Conservation (phyloP, 1,284 basidiomycete species). For the Rhodotorula sp. region DNA sequence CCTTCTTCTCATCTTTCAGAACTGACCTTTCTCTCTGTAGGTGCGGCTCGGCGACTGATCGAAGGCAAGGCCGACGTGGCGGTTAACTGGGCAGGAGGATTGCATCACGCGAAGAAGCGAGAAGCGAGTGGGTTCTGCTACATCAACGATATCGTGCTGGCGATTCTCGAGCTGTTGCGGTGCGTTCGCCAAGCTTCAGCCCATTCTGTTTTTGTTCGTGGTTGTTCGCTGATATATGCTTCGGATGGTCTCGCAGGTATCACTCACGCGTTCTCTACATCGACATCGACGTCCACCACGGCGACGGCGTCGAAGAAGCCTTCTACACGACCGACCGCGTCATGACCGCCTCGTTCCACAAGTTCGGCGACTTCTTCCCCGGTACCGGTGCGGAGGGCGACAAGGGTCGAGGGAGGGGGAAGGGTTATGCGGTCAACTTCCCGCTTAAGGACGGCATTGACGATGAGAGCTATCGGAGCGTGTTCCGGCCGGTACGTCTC, state of each 20-base stretch:
- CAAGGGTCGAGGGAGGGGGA: slow-evolving; percentile 78
- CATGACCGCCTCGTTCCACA: slow-evolving; percentile 92
- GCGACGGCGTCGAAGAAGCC: slow-evolving; percentile 97
- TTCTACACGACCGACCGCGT: slow-evolving; percentile 97
- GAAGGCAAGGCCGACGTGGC: slow-evolving; percentile 83
- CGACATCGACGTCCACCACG: slow-evolving; percentile 97
- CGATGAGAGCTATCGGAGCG: slow-evolving; percentile 67
- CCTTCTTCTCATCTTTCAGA: neutral
- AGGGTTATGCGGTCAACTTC: slow-evolving; percentile 88
- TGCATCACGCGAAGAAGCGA: slow-evolving; percentile 97
- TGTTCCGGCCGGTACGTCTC: slow-evolving; percentile 79
- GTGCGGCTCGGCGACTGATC: slow-evolving; percentile 76
- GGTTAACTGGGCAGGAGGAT: slow-evolving; percentile 96
- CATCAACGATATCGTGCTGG: slow-evolving; percentile 91
- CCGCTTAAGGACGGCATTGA: slow-evolving; percentile 92
- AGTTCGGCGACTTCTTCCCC: slow-evolving; percentile 94
- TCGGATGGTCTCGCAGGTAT: slow-evolving; percentile 45
- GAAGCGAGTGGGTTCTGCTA: slow-evolving; percentile 98
- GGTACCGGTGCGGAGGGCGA: slow-evolving; percentile 64
- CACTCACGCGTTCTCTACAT: slow-evolving; percentile 90
- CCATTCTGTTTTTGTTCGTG: slow-evolving; percentile 52
- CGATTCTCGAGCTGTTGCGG: slow-evolving; percentile 90
- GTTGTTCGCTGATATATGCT: slow-evolving; percentile 46
- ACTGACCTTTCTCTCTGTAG: too few species aligned
- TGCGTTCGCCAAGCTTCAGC: slow-evolving; percentile 49